Evolutionary conservation across 73 alveolate species (phyloP).

Genomic region (Uronychia setigera): DNA sequence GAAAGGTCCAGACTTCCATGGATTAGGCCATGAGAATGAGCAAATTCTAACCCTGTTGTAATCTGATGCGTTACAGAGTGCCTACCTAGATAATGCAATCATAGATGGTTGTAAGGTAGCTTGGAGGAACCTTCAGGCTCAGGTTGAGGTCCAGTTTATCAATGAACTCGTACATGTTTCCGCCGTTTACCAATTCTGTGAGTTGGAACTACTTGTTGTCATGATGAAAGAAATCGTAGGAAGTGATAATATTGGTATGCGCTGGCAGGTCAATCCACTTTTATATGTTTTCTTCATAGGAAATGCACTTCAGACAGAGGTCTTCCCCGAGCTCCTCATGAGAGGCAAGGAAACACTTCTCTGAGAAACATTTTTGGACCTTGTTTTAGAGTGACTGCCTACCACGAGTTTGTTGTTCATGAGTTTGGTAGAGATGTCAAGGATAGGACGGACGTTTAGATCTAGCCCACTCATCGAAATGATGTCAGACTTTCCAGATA

Average conservation of each 20-base stretch:
- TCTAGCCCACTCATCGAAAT: constrained; percentile 52
- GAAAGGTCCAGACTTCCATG: constrained; percentile 60
- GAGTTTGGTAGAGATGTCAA: constrained; percentile 32
- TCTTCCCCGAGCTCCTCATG: constrained; percentile 60
- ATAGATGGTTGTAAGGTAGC: constrained; percentile 38
- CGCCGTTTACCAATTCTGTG: constrained; percentile 18
- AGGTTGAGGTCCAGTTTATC: constrained; percentile 44
- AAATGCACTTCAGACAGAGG: constrained; percentile 25
- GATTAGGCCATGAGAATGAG: constrained; percentile 49
- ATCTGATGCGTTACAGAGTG: neutral
- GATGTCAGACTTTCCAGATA: constrained; percentile 25
- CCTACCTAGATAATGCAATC: constrained; percentile 52
- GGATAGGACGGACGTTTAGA: constrained; percentile 45
- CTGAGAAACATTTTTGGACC: constrained; percentile 26
- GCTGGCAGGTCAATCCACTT: constrained; percentile 62
- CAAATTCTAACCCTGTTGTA: constrained; percentile 54
- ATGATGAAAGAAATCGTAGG: constrained; percentile 35
- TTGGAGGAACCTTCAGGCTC: constrained; percentile 49
- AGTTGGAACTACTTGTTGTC: constrained; percentile 40
- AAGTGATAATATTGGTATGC: constrained; percentile 55
- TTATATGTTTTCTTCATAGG: constrained; percentile 41
- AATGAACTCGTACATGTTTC: constrained; percentile 41
- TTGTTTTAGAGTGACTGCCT: neutral
- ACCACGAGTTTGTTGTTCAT: constrained; percentile 28
- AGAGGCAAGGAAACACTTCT: constrained; percentile 38